Base-by-base conservation (phyloP, 768 basidiomycete genomes). In the Hemileccinum rubropunctum region DNA sequence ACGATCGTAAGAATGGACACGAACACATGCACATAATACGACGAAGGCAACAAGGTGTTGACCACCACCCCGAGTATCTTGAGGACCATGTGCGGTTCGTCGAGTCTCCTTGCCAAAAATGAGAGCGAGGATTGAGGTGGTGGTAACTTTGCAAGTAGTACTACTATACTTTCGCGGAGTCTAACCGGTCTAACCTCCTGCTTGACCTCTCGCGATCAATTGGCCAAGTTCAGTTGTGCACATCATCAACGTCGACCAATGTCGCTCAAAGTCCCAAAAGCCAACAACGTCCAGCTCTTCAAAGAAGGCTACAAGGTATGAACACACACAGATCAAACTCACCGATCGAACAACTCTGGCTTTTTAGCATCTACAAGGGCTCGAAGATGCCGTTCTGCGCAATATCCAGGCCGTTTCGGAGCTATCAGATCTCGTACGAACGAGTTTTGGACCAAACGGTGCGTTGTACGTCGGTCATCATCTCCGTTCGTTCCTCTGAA, bases 351-450 rank as follows among this genome's bases (percentile, higher is more conserved):
- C 3, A 23, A 23, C 23, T 23, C 6, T 35, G 8, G 23, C 9
- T 0, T 20, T 30, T 13, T 66, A 84, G 86, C 84, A 92, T 64
- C 73, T 92, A 33, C 81, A 85, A 71, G 95, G 95, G 1, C 76
- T 99, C 51, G 95, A 99, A 66, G 95, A 99, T 63, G 94, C 95
- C n/a, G 88, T 98, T 30, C 76, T 99, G 57, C 82, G 95, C 56
- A 97, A 97, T 73, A 95, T 98, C 62, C 85, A 92, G 62, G 97
- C 97, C 10, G 92, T 98, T n/a, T 78, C 84, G 39, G 95, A 99
- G 65, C 78, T 99, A 36, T 90, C 91, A 30, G 86, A 97, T 73
- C 89, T 97, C 56, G 92, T 98, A 41, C 79, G 95, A 60, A 98
- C 97, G 36, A 94, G 91, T 71, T 98, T 95, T 66, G 94, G 94